Evolutionary conservation across 139 green algal genomes (phyloP).

Genomic region (Chlorella sp.): DNA sequence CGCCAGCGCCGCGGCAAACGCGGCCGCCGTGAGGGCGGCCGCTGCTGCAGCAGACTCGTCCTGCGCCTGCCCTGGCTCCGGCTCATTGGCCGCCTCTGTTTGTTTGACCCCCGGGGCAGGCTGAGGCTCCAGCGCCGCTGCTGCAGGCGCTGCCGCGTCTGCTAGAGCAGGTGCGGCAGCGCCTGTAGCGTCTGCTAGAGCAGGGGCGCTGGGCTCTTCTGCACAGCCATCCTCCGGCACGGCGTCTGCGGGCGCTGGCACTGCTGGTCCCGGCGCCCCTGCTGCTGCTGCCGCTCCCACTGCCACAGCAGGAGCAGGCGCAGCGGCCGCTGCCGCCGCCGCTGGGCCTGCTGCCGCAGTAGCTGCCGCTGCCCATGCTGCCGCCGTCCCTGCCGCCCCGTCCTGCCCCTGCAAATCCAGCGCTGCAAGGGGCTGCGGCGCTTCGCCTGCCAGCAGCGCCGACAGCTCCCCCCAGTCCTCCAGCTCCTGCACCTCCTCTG

Average conservation of each 20-base stretch:
- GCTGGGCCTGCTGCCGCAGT: not conserved
- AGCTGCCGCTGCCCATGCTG: not conserved
- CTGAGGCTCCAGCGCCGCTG: too few species aligned
- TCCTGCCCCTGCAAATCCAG: not conserved
- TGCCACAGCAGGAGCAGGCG: not conserved
- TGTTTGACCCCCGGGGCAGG: too few species aligned
- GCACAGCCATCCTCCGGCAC: not conserved
- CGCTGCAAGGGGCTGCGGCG: not conserved
- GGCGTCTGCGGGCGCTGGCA: not conserved
- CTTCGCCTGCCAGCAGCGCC: not conserved
- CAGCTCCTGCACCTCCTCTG: slow-evolving; percentile 38
- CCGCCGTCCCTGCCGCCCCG: not conserved
- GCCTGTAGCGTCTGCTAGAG: not conserved
- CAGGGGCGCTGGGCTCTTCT: not conserved
- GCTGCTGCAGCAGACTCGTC: not conserved
- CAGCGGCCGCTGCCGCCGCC: not conserved
- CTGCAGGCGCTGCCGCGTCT: not conserved
- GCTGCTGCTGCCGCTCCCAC: not conserved
- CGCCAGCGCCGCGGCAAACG: not conserved
- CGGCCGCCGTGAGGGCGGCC: not conserved
- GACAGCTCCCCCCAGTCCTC: slow-evolving; percentile 50
- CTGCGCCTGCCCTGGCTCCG: not conserved
- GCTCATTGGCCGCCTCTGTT: not conserved
- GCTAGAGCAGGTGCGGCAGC: not conserved
- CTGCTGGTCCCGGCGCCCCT: not conserved